Percentiles rank a stretch among this genome's conserved stretches.
phyloP scores from a whole-genome alignment of 805 yeast species.

The Metschnikowia similis region DNA sequence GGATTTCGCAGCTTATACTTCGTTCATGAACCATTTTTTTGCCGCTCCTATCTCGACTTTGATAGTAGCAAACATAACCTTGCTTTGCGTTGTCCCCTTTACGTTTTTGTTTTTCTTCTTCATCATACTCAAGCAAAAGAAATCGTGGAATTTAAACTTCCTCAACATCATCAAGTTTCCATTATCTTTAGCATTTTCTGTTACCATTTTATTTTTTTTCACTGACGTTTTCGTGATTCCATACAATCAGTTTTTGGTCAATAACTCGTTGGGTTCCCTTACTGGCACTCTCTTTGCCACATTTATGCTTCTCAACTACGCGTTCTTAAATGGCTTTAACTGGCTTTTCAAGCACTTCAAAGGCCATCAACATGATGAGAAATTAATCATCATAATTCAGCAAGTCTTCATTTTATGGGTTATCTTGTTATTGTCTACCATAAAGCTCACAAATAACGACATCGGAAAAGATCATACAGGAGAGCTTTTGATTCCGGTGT shows the following conservation, averaged over 20 bases:
- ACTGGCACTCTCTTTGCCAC: constrained; percentile 39
- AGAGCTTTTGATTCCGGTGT: constrained; percentile 43
- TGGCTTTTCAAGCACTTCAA: constrained; percentile 29
- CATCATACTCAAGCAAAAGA: constrained; percentile 43
- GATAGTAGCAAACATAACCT: constrained; percentile 47
- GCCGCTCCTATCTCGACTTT: constrained; percentile 50
- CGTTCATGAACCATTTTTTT: constrained; percentile 56
- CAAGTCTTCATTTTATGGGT: constrained; percentile 57
- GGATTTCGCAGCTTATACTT: constrained; percentile 57
- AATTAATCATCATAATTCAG: constrained; percentile 54
- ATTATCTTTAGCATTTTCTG: constrained; percentile 37
- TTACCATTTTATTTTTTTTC: constrained; percentile 24
- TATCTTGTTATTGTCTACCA: constrained; percentile 39
- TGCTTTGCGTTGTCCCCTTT: constrained; percentile 55
- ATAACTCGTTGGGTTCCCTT: constrained; percentile 38
- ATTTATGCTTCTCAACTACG: constrained; percentile 51
- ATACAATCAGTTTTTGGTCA: constrained; percentile 33
- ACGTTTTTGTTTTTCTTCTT: constrained; percentile 43
- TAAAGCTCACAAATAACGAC: constrained; percentile 45
- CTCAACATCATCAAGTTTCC: constrained; percentile 55
- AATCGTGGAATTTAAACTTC: constrained; percentile 43
- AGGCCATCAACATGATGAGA: constrained; percentile 43
- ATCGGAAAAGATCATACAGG: constrained; percentile 49
- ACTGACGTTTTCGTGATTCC: constrained; percentile 18
- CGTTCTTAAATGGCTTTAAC: constrained; percentile 46